Evolutionary conservation across 768 basidiomycete species (phyloP).

Genomic region (Pulveroboletus sp.): DNA sequence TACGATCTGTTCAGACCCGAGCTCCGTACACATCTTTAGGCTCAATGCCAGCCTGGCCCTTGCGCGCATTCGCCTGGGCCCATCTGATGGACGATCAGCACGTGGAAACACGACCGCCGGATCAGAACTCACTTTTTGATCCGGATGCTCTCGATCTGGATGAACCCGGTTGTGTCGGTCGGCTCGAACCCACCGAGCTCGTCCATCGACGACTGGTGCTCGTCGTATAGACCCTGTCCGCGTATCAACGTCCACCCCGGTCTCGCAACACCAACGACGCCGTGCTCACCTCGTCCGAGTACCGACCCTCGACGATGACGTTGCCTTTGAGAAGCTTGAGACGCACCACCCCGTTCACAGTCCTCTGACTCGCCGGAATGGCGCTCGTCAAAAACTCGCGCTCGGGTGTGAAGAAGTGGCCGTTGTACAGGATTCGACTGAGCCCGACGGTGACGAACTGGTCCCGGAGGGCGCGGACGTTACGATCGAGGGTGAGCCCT

Average conservation of each 20-base stretch:
- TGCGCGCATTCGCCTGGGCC: constrained; percentile 83
- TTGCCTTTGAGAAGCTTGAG: constrained; percentile 96
- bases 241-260: not conserved
- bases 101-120: not conserved
- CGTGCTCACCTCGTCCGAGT: constrained; percentile 69
- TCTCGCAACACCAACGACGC: not conserved
- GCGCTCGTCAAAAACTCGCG: constrained; percentile 89
- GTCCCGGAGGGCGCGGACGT: constrained; percentile 91
- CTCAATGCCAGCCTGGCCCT: constrained; percentile 74
- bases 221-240: constrained; percentile 85
- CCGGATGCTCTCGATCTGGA: constrained; percentile 94
- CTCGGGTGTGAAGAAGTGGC: constrained; percentile 99
- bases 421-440: constrained; percentile 92
- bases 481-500: constrained; percentile 96
- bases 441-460: constrained; percentile 91
- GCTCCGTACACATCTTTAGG: constrained; percentile 78
- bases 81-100: constrained; percentile 45
- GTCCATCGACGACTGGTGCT: constrained; percentile 95
- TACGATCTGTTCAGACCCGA: constrained; percentile 41
- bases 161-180: constrained; percentile 92
- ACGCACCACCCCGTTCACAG: constrained; percentile 90
- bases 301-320: constrained; percentile 87
- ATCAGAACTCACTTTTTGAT: constrained; percentile 79
- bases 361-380: constrained; percentile 91
- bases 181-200: constrained; percentile 98